Evolutionary conservation across 148 eudicot genomes (phyloP), one percentile per base, ranked within the genome.

Genomic region (Vaccinium myrtillus): DNA sequence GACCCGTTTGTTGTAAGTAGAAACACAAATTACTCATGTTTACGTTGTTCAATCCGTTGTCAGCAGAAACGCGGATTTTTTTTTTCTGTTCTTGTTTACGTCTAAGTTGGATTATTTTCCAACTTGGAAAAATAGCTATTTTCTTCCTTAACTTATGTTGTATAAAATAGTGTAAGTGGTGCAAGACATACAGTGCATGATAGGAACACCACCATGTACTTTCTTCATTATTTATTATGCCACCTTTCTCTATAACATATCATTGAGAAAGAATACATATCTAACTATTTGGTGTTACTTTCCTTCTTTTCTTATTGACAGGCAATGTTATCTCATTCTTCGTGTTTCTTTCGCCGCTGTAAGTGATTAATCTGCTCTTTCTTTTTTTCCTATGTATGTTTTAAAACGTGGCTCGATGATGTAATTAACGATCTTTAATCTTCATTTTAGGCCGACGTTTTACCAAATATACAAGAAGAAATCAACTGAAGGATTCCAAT

Each of bases 291-390:
- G 13, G 43, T 30, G 19, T 21, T 82, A 14, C 6, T 50, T 16
- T 48, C 16, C 8, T 30, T 25, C 25, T 61, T 39, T 51, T 14
- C 61, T 48, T 81, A 30, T 74, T 71, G 86, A 84, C 85, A 94
- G 98, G 95, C 25, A 94, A 94, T 84, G n/a, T 92, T 32, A 89
- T 94, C 87, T 94, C 98, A 6, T 94, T 94, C 87, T 86, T 92
- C 90, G 98, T 94, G 77, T 94, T 86, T 75, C 93, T 94, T 84
- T 90, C 98, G 50, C 98, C 98, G 65, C 36, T 93, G 98, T 93
- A 94, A 91, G 98, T 88, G 46, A 25, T 49, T 27, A 19, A 55
- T 75, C 15, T 80, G 13, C 8, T 58, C 56, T 46, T 56, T n/a
- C 25, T 30, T 25, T 69, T 69, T 69, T 0, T n/a, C 48, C 21